Conservation (phyloP, 192 early-diverging fungal species). For the Entophlyctis helioformis region DNA sequence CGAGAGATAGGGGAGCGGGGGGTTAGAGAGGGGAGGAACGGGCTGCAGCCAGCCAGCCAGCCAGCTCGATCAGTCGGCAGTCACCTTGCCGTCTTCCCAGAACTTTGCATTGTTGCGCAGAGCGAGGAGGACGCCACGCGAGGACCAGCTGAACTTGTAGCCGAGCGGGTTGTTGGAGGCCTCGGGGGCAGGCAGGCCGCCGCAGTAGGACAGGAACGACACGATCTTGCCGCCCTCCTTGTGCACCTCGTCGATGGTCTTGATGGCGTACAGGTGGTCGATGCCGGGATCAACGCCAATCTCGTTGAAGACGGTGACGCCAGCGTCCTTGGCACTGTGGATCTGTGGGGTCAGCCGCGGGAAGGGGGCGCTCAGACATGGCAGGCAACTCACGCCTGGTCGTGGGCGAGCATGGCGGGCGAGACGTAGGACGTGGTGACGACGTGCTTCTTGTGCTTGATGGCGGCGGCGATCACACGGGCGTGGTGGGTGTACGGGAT, state of each 20-base stretch:
- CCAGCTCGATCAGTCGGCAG: too few species aligned
- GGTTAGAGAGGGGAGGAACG: too few species aligned
- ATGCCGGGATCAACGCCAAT: constrained; percentile 96
- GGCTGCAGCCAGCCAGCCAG: too few species aligned
- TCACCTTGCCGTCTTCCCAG: constrained; percentile 77
- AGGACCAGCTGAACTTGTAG: constrained; percentile 98
- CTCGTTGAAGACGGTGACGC: constrained; percentile 89
- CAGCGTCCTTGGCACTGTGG: constrained; percentile 57
- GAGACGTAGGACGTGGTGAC: constrained; percentile 96
- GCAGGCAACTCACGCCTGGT: constrained; percentile 37
- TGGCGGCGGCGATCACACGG: constrained; percentile 60
- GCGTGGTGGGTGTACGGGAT: constrained; percentile 68
- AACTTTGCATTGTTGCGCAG: constrained; percentile 89
- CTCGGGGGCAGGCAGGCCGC: constrained; percentile 89
- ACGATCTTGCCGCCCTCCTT: constrained; percentile 59
- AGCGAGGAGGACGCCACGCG: constrained; percentile 94
- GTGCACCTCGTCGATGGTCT: constrained; percentile 83
- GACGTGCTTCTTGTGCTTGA: constrained; percentile 79
- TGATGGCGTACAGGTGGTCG: constrained; percentile 94
- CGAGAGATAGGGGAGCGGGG: background rate
- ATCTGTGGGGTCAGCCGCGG: too few species aligned
- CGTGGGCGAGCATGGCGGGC: constrained; percentile 70
- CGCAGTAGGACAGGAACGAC: constrained; percentile 95
- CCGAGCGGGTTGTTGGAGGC: constrained; percentile 76
- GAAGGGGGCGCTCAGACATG: too few species aligned